These are phyloP conservation scores for Boletus fagicola DNA, from an alignment of 768 basidiomycete species.

Conservation along the genomic window DNA sequence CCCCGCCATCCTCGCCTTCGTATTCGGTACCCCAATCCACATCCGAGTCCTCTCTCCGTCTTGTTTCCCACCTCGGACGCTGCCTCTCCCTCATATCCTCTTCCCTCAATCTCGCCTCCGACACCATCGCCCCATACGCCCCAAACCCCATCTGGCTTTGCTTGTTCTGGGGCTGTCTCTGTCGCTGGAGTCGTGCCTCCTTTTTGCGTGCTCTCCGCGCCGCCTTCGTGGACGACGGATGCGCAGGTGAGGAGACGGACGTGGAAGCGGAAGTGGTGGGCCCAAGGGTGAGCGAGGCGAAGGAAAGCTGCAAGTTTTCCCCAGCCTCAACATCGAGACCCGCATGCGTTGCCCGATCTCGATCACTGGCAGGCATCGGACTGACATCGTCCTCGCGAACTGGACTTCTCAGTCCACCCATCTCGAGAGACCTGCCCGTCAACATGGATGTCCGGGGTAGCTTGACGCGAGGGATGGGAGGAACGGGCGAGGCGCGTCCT, in stretches of 20 bases:
- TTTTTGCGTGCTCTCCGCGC: constrained; percentile 13
- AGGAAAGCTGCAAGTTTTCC: constrained; percentile 17
- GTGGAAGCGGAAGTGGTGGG: neutral
- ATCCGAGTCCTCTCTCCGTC: constrained; percentile 64
- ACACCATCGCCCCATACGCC: constrained; percentile 51
- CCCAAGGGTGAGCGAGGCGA: constrained; percentile 30
- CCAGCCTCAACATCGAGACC: neutral
- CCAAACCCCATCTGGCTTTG: constrained; percentile 37
- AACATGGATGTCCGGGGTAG: constrained; percentile 27
- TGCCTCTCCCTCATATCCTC: constrained; percentile 29
- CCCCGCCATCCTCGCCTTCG: constrained; percentile 17
- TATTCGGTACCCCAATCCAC: constrained; percentile 60
- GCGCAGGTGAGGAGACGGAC: constrained; percentile 11
- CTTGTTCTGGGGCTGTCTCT: constrained; percentile 11
- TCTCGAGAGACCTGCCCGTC: constrained; percentile 13
- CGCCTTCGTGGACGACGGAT: constrained; percentile 21
- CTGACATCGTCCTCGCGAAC: constrained; percentile 10
- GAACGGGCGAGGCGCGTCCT: constrained; percentile 11
- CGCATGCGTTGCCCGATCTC: no score
- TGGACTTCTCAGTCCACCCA: neutral
- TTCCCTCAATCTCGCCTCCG: constrained; percentile 49
- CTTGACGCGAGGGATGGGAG: constrained; percentile 12
- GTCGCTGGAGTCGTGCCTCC: constrained; percentile 4
- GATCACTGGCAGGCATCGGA: neutral
- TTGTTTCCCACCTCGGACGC: constrained; percentile 45